phyloP scores from a whole-genome alignment of 139 green algal genomes.

The Chlorella sp. region DNA sequence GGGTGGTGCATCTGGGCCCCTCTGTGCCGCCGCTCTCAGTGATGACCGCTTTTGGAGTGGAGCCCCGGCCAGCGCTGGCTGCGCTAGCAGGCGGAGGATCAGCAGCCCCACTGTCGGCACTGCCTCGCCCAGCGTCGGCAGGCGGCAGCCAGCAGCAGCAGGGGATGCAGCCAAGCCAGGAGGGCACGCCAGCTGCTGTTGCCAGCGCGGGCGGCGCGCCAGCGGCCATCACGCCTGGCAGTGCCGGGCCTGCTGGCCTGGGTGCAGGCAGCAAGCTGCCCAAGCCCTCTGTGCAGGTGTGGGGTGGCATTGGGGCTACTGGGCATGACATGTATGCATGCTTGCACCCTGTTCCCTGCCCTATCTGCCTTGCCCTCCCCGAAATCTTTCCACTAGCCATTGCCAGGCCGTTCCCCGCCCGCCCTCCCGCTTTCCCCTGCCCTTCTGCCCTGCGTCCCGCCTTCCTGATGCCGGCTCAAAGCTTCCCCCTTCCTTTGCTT shows the following conservation, averaged over 20 bases:
- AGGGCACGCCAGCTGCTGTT: not conserved
- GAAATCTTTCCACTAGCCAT: too few species aligned
- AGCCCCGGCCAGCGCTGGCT: not conserved
- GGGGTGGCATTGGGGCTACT: not conserved
- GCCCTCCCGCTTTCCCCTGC: not conserved
- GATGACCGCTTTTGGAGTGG: slow-evolving; percentile 25
- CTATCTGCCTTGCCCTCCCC: not conserved
- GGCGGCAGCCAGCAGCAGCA: not conserved
- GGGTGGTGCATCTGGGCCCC: not conserved
- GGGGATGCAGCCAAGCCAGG: not conserved
- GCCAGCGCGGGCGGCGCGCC: not conserved
- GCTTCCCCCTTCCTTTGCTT: too few species aligned
- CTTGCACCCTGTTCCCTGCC: too few species aligned
- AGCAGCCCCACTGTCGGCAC: not conserved
- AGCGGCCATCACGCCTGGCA: not conserved
- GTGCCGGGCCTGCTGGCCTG: not conserved
- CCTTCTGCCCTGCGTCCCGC: not conserved
- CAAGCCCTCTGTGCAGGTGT: not conserved
- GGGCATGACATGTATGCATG: not conserved
- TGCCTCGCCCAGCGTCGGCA: not conserved
- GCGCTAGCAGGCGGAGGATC: not conserved
- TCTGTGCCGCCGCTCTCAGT: not conserved
- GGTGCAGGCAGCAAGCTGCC: slow-evolving; percentile 1
- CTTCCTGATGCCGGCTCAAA: not conserved
- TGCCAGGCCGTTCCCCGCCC: not conserved